Evolutionary conservation across 2,329 filamentous ascomycete species (phyloP), one percentile per base, ranked within the genome.

Genomic region (Rhynchosporium agropyri): DNA sequence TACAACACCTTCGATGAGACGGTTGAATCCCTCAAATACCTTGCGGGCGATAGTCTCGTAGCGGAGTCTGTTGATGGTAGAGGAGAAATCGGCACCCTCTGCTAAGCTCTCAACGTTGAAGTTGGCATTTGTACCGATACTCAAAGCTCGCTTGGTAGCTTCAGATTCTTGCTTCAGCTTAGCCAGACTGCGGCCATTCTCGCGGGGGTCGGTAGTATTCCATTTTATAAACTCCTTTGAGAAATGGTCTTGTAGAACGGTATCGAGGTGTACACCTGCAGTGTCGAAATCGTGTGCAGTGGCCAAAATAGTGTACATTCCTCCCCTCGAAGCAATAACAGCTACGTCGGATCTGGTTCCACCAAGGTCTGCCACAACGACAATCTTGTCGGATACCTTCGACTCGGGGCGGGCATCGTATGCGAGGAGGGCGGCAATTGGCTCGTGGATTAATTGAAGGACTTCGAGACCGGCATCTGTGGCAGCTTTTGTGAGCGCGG

Each of bases 161-260:
- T 99, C 95, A 68, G 92, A 85, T 81, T 98, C 95, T 54, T 92
- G 83, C 78, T 92, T 94, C 69, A 99, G 82, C 84, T 98, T 99
- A 65, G 95, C 93, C 71, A 97, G 80, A 72, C 90, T 89, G 72
- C 88, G 88, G 61, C 88, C 83, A 75, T 95, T 91, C 74, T 88
- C 84, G 70, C 93, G 86, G 28, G 95, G 95, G 77, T 98, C 95
- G 63, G 86, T 86, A 42, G 77, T 78, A 80, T 98, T 86, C 84
- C 96, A 97, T 86, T 99, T 98, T 74, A 95, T 85, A 80, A 99
- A 99, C 79, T 99, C 95, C 84, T 99, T 99, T 71, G 94, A 90
- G 72, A 98, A 97, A 82, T 97, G 89, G 76, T 99, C 94, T 76
- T 97, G 90, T 63, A 99, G 84, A 56, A 94, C 89, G 76, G 95